Conservation (phyloP, 768 basidiomycete species). For the Pisolithus microcarpus region DNA sequence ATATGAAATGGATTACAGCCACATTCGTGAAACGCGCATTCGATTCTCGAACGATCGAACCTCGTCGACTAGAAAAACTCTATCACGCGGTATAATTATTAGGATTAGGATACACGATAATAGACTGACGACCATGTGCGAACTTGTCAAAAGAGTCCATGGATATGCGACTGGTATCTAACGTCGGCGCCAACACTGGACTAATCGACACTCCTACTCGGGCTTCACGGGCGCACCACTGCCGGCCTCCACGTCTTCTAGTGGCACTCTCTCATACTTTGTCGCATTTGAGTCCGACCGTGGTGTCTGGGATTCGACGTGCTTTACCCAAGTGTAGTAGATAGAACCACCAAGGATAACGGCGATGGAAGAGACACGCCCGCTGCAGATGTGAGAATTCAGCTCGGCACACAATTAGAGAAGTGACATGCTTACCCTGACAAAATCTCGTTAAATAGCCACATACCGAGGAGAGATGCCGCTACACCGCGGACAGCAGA, state of each 20-base stretch:
- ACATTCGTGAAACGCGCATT: too few species aligned
- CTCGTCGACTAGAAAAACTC: neutral
- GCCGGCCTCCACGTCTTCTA: conserved; percentile 59
- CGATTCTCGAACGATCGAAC: neutral
- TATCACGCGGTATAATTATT: neutral
- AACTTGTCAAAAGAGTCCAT: neutral
- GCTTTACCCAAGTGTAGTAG: conserved; percentile 86
- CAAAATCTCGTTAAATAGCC: conserved; percentile 75
- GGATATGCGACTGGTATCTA: neutral
- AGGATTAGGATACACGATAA: neutral
- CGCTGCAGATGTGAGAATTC: conserved; percentile 36
- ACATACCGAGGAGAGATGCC: conserved; percentile 76
- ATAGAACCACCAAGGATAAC: conserved; percentile 78
- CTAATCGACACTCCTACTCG: conserved; percentile 14
- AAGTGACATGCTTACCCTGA: conserved; percentile 48
- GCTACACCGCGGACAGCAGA: conserved; percentile 93
- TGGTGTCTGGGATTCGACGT: conserved; percentile 50
- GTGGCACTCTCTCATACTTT: conserved; percentile 54
- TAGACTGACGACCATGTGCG: neutral
- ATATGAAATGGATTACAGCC: too few species aligned
- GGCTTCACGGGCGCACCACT: conserved; percentile 21
- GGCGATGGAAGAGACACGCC: conserved; percentile 72
- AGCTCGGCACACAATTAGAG: neutral
- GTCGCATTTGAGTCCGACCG: conserved; percentile 20
- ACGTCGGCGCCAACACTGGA: neutral